Evolutionary conservation across 1,284 basidiomycete species (phyloP).

Genomic region (Ceratobasidium sp.): DNA sequence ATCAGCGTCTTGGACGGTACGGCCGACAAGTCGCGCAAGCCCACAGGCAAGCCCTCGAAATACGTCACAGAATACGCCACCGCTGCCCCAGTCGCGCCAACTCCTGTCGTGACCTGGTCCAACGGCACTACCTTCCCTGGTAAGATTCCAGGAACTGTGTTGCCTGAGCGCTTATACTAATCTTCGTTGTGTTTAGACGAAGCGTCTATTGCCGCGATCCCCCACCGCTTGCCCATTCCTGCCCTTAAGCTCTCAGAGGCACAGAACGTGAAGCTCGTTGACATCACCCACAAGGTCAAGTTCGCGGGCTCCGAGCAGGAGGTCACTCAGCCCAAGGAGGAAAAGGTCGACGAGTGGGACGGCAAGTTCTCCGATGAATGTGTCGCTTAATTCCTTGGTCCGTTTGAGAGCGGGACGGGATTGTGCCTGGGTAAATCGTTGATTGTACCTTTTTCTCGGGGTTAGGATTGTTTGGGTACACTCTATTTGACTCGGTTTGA

Average conservation of each 20-base stretch:
- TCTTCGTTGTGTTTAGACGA: conserved; percentile 1
- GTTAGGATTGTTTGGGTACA: no score
- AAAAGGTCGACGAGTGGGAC: conserved; percentile 5
- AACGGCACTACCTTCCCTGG: conserved; percentile 26
- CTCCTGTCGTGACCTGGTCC: conserved; percentile 8
- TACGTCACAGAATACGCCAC: conserved; percentile 40
- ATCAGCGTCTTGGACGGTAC: conserved; percentile 45
- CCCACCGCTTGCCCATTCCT: conserved; percentile 7
- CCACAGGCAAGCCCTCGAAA: conserved; percentile 37
- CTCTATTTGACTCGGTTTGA: no score
- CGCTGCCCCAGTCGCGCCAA: conserved; percentile 12
- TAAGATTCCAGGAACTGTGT: neutral
- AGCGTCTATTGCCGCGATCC: neutral
- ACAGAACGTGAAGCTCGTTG: conserved; percentile 18
- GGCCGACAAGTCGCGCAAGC: conserved; percentile 33
- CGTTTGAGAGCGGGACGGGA: no score
- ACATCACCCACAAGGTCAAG: conserved; percentile 27
- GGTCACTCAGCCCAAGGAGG: conserved; percentile 20
- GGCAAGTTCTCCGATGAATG: neutral
- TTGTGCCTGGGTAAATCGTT: no score
- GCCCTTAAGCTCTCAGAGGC: conserved; percentile 10
- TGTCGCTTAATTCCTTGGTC: no score
- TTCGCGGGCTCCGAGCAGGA: conserved; percentile 2
- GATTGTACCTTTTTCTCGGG: no score
- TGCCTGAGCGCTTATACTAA: neutral